A percentile compares a stretch with the other conserved stretches of the same genome.
phyloP scores from a whole-genome alignment of 2,329 filamentous ascomycete species.

The Paecilomyces variotii region DNA sequence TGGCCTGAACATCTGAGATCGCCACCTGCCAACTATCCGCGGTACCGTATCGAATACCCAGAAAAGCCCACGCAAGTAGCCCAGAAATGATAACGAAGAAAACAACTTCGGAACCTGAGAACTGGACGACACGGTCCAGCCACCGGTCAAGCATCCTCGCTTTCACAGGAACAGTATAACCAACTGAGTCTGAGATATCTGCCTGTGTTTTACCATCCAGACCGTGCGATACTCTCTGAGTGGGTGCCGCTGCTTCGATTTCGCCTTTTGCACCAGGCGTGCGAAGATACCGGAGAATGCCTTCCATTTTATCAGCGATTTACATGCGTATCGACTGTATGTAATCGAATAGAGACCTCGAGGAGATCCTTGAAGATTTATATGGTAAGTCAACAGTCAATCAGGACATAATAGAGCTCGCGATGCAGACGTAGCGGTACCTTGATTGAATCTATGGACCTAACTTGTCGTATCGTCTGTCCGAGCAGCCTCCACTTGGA shows the following conservation, averaged over 20 bases:
- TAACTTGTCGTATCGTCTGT: background rate
- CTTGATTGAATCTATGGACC: background rate
- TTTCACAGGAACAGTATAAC: background rate
- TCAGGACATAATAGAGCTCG: no score
- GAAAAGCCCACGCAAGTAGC: constrained; percentile 19
- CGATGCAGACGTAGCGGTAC: no score
- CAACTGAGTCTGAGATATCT: background rate
- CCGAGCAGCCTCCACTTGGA: background rate
- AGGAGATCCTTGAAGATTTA: no score
- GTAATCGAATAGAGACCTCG: background rate
- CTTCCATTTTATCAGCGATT: background rate
- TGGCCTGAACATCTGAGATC: constrained; percentile 25
- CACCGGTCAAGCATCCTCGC: constrained; percentile 7
- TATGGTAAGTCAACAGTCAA: no score
- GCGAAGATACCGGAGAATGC: background rate
- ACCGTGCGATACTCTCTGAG: background rate
- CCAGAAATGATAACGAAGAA: constrained; percentile 25
- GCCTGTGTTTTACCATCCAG: background rate
- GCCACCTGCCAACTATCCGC: constrained; percentile 18
- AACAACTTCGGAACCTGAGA: constrained; percentile 18
- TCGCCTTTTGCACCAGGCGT: background rate
- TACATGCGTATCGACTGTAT: background rate
- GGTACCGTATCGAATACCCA: constrained; percentile 18
- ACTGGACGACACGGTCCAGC: constrained; percentile 18
- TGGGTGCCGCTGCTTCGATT: constrained; percentile 1